A percentile compares a stretch with the other conserved stretches of the same genome.
These are phyloP conservation scores for Castanospermum australe DNA, from an alignment of 306 rosid genomes.

Conservation along the genomic window DNA sequence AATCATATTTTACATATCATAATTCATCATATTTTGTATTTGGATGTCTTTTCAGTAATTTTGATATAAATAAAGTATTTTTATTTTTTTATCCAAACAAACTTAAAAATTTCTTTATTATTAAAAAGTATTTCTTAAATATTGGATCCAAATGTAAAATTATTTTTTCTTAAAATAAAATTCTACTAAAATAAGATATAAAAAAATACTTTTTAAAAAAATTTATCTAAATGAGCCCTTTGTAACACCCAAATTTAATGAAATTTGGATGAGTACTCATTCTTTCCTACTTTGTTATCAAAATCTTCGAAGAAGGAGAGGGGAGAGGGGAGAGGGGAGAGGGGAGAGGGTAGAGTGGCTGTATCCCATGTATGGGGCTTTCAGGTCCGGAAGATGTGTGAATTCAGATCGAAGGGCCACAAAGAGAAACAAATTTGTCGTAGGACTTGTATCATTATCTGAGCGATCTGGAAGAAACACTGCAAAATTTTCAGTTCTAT, in stretches of 20 bases:
- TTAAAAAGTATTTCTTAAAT: no score
- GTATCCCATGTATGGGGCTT: slow-evolving; percentile 45
- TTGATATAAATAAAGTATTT: no score
- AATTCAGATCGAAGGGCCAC: slow-evolving; percentile 27
- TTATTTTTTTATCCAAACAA: no score
- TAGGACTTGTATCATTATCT: slow-evolving; percentile 24
- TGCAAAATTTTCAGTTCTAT: slow-evolving; percentile 42
- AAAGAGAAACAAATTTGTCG: slow-evolving; percentile 22
- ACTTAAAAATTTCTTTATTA: no score
- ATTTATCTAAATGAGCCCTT: not conserved
- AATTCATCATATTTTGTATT: no score
- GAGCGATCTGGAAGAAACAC: slow-evolving; percentile 42
- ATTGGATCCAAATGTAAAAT: no score
- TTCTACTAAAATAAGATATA: no score
- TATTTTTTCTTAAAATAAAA: no score
- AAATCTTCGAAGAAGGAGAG: slow-evolving; percentile 9
- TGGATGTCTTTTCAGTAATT: no score
- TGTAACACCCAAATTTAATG: not conserved
- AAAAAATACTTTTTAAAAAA: no score
- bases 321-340: not conserved
- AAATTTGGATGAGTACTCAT: not conserved
- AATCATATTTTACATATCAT: no score
- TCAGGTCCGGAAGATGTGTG: slow-evolving; percentile 21
- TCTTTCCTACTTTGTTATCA: slow-evolving; percentile 4
- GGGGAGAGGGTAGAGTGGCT: slow-evolving; percentile 6